Percentiles rank a stretch among this genome's conserved stretches.
Evolutionary conservation across 805 yeast genomes (phyloP).

Genomic region (Cyberlindnera mycetangii): DNA sequence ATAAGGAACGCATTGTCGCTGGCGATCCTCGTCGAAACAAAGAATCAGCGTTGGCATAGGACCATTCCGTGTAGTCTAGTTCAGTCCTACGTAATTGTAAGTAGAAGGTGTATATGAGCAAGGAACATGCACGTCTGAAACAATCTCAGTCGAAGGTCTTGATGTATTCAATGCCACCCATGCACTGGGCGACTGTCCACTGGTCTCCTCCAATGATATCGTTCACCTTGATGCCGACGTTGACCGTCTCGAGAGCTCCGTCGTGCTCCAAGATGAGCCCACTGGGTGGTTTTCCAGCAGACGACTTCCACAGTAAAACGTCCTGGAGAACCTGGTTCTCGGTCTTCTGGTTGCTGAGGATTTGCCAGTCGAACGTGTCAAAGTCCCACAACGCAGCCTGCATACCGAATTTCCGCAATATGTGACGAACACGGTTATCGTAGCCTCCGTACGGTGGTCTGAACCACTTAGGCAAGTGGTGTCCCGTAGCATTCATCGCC

Average conservation of each 20-base stretch:
- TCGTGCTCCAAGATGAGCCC: conserved; percentile 92
- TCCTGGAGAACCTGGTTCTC: conserved; percentile 54
- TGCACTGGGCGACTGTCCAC: conserved; percentile 67
- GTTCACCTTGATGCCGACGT: conserved; percentile 59
- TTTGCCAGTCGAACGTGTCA: conserved; percentile 90
- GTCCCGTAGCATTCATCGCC: conserved; percentile 96
- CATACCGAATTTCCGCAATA: conserved; percentile 81
- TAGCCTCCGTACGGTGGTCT: conserved; percentile 97
- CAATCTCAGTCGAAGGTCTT: conserved; percentile 21
- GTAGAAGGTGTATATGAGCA: too few species aligned
- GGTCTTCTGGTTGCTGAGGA: conserved; percentile 50
- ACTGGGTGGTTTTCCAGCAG: conserved; percentile 22
- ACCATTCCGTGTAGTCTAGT: too few species aligned
- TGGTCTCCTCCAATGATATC: conserved; percentile 58
- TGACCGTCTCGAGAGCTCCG: conserved; percentile 60
- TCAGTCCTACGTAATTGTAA: too few species aligned
- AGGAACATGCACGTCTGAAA: too few species aligned
- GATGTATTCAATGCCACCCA: conserved; percentile 24
- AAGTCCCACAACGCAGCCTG: conserved; percentile 88
- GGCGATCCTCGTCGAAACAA: neutral
- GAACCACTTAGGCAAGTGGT: conserved; percentile 86
- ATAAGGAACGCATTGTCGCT: too few species aligned
- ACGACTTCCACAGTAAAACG: conserved; percentile 48
- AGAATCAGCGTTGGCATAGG: too few species aligned
- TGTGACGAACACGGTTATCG: conserved; percentile 80